phyloP scores from a whole-genome alignment of 139 green algal genomes.

The Zygnema circumcarinatum region DNA sequence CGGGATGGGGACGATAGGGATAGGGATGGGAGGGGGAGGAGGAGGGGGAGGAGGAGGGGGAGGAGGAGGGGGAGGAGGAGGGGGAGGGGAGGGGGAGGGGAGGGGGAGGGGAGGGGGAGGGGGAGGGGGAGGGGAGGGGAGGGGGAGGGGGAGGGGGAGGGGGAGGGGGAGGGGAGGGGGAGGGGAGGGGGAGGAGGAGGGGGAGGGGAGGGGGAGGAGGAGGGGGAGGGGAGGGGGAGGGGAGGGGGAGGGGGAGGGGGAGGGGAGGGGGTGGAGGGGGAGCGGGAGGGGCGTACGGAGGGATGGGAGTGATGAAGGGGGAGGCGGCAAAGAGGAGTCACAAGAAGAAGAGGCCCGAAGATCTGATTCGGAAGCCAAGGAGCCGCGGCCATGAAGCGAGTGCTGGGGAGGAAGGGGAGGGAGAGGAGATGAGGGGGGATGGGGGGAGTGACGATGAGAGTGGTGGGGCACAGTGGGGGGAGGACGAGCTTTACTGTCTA shows the following conservation, averaged over 20 bases:
- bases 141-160: too few species aligned
- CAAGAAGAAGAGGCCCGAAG: slow-evolving; percentile 1
- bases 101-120: not conserved
- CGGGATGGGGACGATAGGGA: not conserved
- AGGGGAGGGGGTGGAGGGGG: not conserved
- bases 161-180: too few species aligned
- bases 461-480: slow-evolving; percentile 4
- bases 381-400: not conserved
- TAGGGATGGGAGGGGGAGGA: not conserved
- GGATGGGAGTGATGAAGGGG: not conserved
- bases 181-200: not conserved
- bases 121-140: not conserved
- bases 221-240: not conserved
- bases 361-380: not conserved
- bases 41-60: not conserved
- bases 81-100: too few species aligned
- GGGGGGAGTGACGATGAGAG: not conserved
- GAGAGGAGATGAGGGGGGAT: not conserved
- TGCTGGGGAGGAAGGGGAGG: not conserved
- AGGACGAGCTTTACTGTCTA: slow-evolving; percentile 54
- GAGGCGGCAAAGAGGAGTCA: not conserved
- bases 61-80: not conserved
- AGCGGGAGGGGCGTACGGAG: not conserved
- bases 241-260: not conserved
- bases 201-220: too few species aligned